phyloP scores from a whole-genome alignment of 805 yeast species.

The Yamadazyma tumulicola region DNA sequence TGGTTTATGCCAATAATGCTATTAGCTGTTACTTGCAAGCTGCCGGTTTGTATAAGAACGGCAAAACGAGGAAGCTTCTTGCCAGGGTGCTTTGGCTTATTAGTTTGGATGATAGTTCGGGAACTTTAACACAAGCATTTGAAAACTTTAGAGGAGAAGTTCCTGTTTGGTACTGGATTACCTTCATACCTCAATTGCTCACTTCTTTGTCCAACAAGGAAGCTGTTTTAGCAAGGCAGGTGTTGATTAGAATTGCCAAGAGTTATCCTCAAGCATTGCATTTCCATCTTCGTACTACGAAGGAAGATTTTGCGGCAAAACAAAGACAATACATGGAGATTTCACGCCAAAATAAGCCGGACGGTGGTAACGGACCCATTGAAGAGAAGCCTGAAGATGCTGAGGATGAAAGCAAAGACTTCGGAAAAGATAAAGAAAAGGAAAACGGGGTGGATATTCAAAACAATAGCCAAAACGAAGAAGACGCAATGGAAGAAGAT shows the following conservation, averaged over 20 bases:
- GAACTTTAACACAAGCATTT: constrained; percentile 80
- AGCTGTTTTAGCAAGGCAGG: constrained; percentile 83
- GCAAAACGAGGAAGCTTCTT: constrained; percentile 81
- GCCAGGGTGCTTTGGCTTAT: constrained; percentile 93
- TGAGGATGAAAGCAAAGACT: background rate
- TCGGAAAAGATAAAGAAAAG: constrained; percentile 7
- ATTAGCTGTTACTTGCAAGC: constrained; percentile 96
- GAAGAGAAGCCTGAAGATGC: constrained; percentile 5
- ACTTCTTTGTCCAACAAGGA: constrained; percentile 89
- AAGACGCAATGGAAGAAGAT: constrained; percentile 4
- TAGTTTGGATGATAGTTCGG: constrained; percentile 81
- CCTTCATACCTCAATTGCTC: constrained; percentile 90
- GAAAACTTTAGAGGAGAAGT: constrained; percentile 92
- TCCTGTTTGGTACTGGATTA: constrained; percentile 99
- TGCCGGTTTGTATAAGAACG: constrained; percentile 91
- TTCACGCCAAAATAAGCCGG: constrained; percentile 18
- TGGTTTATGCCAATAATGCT: constrained; percentile 87
- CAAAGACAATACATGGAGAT: constrained; percentile 64
- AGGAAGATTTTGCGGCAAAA: constrained; percentile 85
- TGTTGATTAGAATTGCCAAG: constrained; percentile 88
- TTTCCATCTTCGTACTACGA: constrained; percentile 91
- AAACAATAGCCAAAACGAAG: constrained; percentile 3
- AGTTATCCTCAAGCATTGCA: constrained; percentile 97
- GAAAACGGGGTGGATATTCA: constrained; percentile 5
- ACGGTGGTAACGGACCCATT: constrained; percentile 1